Evolutionary conservation across 108 stramenopile genomes (phyloP).

Genomic region (Pseudonitzschia pungens): DNA sequence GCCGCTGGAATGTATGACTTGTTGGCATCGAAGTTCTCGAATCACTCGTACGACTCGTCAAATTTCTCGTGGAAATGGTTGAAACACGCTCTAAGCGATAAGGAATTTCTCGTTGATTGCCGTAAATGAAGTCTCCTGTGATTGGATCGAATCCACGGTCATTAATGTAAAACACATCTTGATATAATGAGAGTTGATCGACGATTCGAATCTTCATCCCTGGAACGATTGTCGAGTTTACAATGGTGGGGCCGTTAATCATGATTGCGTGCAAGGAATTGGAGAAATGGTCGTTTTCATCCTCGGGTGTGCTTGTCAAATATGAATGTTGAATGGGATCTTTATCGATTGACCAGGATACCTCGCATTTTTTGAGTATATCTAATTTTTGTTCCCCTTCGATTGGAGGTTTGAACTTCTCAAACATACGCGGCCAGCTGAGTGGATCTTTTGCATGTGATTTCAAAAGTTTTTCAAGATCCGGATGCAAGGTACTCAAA

Average conservation of each 20-base stretch:
- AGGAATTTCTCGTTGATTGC: slow-evolving; percentile 74
- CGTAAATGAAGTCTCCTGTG: slow-evolving; percentile 64
- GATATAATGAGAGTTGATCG: slow-evolving; percentile 79
- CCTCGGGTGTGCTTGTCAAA: slow-evolving; percentile 3
- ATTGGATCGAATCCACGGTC: slow-evolving; percentile 82
- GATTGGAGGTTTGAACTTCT: slow-evolving; percentile 15
- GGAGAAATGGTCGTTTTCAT: slow-evolving; percentile 2
- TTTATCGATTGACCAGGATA: slow-evolving; percentile 58
- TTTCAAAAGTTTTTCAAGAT: slow-evolving; percentile 49
- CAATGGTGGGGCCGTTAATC: slow-evolving; percentile 77
- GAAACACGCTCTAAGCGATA: slow-evolving; percentile 77
- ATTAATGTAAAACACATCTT: slow-evolving; percentile 79
- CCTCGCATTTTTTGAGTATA: slow-evolving; percentile 54
- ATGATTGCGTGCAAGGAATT: slow-evolving; percentile 68
- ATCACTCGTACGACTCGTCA: too few relatives aligned
- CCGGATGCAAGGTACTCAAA: slow-evolving; percentile 59
- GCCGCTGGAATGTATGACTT: slow-evolving; percentile 8
- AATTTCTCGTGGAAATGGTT: slow-evolving; percentile 14
- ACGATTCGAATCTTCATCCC: slow-evolving; percentile 69
- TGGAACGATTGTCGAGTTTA: slow-evolving; percentile 73
- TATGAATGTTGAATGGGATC: slow-evolving; percentile 72
- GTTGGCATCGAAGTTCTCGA: not conserved
- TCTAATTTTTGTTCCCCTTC: slow-evolving; percentile 9
- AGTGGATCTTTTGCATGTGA: slow-evolving; percentile 23
- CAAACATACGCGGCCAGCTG: slow-evolving; percentile 43